These are phyloP conservation scores for Aspergillus avenaceus DNA, from an alignment of 495 filamentous ascomycete species.

Conservation along the genomic window DNA sequence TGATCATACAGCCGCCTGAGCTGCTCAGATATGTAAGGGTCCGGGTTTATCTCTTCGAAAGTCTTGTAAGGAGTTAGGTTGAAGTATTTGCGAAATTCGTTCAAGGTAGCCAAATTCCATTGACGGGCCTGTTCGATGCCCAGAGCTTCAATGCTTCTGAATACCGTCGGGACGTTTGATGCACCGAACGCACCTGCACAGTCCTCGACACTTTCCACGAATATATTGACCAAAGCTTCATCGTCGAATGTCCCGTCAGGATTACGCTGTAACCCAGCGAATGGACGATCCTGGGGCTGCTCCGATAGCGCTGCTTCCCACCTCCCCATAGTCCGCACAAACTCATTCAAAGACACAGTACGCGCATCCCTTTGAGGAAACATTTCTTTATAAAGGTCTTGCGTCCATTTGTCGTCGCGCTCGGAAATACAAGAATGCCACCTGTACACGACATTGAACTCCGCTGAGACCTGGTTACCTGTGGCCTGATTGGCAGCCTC, in stretches of 20 bases:
- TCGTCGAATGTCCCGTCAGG: constrained; percentile 59
- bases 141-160: constrained; percentile 75
- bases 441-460: constrained; percentile 73
- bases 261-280: constrained; percentile 58
- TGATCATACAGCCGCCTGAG: constrained; percentile 74
- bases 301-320: constrained; percentile 55
- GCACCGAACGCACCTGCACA: constrained; percentile 60
- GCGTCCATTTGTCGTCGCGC: constrained; percentile 71
- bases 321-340: constrained; percentile 54
- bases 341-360: constrained; percentile 50
- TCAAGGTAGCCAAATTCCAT: constrained; percentile 80
- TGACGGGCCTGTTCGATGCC: constrained; percentile 80
- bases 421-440: constrained; percentile 77
- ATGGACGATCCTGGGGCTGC: constrained; percentile 61
- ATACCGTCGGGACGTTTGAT: constrained; percentile 66
- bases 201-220: constrained; percentile 61
- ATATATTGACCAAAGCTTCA: constrained; percentile 64
- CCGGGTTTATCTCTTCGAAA: constrained; percentile 82
- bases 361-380: constrained; percentile 50
- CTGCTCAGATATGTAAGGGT: constrained; percentile 67
- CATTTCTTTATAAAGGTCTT: constrained; percentile 58
- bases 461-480: constrained; percentile 74
- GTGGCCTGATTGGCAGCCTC: constrained; percentile 34
- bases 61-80: constrained; percentile 67
- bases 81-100: constrained; percentile 84